phyloP scores from a whole-genome alignment of 2,329 filamentous ascomycete genomes.

The Neopestalotiopsis rosae region DNA sequence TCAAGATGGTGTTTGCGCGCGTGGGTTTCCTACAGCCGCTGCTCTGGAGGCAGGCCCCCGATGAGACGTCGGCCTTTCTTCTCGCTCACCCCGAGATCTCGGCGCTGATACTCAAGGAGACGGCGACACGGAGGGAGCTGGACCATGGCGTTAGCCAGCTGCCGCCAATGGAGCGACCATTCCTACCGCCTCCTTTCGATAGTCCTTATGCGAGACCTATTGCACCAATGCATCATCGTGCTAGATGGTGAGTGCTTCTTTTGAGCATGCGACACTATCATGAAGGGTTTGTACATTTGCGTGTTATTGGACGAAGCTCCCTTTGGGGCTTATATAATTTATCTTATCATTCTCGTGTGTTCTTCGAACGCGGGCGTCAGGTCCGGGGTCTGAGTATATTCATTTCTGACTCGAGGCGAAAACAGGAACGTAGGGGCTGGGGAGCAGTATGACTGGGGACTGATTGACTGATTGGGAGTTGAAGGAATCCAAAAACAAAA shows the following conservation, averaged over 20 bases:
- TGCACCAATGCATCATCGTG: conserved; percentile 6
- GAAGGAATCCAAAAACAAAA: too few species aligned
- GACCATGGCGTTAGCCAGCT: conserved; percentile 40
- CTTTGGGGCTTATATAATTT: neutral
- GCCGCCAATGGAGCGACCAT: conserved; percentile 49
- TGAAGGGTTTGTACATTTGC: neutral
- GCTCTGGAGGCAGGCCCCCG: conserved; percentile 47
- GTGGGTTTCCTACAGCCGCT: conserved; percentile 53
- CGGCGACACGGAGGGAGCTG: conserved; percentile 47
- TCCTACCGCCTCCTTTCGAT: conserved; percentile 24
- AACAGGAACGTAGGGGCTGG: too few species aligned
- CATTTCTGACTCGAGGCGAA: too few species aligned
- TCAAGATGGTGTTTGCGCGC: conserved; percentile 55
- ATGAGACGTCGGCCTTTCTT: conserved; percentile 48
- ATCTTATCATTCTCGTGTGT: neutral
- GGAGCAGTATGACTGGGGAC: too few species aligned
- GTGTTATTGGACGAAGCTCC: neutral
- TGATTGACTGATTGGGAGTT: too few species aligned
- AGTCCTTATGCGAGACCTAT: conserved; percentile 9
- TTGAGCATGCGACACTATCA: neutral
- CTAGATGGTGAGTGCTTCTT: neutral
- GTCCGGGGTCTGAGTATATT: too few species aligned
- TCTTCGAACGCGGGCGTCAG: neutral
- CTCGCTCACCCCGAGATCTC: conserved; percentile 50
- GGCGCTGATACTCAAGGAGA: conserved; percentile 53